Percentiles rank a stretch among this genome's conserved stretches.
These are phyloP conservation scores for Eucalyptus erythrocorys DNA, from an alignment of 345 rosid genomes.

Conservation along the genomic window DNA sequence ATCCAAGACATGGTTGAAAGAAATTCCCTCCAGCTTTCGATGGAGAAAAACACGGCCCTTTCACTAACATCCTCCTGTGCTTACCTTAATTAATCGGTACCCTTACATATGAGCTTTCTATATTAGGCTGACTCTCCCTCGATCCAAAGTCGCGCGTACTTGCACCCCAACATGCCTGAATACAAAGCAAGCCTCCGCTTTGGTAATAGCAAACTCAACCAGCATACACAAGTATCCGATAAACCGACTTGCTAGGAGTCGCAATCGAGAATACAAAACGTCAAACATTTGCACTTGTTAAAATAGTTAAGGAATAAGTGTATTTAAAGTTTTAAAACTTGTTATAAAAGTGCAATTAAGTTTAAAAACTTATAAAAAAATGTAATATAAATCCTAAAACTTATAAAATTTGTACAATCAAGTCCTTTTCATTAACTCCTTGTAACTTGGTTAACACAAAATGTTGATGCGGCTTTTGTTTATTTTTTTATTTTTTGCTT, in stretches of 20 bases:
- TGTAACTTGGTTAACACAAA: neutral
- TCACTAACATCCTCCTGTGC: neutral
- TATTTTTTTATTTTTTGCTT: too few relatives aligned
- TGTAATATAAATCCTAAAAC: too few relatives aligned
- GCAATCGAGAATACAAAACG: neutral
- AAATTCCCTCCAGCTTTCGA: neutral
- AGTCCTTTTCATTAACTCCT: neutral
- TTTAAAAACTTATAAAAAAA: too few relatives aligned
- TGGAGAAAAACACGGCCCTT: neutral
- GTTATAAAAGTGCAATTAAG: neutral
- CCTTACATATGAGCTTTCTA: neutral
- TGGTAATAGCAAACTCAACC: neutral
- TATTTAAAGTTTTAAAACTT: neutral
- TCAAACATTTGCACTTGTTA: neutral
- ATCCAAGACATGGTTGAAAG: neutral
- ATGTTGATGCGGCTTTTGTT: neutral
- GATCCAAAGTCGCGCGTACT: neutral
- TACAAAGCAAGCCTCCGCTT: neutral
- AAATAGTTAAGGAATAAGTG: neutral
- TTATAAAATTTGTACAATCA: too few relatives aligned
- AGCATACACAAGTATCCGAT: neutral
- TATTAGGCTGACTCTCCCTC: neutral
- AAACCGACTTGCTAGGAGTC: neutral
- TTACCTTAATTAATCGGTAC: neutral
- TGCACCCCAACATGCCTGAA: neutral